These are phyloP conservation scores for Aspergillus pseudoglaucus DNA, from an alignment of 2,329 filamentous ascomycete genomes.

Conservation along the genomic window DNA sequence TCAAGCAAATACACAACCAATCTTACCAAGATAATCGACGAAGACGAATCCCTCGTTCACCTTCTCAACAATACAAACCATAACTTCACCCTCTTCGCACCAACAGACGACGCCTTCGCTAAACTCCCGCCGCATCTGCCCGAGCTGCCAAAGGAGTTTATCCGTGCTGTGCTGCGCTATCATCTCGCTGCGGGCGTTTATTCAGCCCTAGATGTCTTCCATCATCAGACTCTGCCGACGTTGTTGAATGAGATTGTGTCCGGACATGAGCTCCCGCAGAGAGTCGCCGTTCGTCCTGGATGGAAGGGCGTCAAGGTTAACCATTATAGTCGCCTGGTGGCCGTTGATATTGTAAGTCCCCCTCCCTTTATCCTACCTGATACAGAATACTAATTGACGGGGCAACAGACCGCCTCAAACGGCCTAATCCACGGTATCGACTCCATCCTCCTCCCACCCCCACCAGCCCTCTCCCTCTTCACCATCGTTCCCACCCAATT, in stretches of 20 bases:
- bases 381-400: background rate
- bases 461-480: constrained; percentile 58
- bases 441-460: constrained; percentile 69
- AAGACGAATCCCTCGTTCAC: constrained; percentile 65
- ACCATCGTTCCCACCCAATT: constrained; percentile 62
- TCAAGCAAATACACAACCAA: constrained; percentile 68
- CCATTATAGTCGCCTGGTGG: constrained; percentile 66
- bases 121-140: constrained; percentile 47
- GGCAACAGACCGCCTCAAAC: constrained; percentile 59
- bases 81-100: constrained; percentile 69
- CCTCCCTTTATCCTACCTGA: background rate
- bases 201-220: constrained; percentile 59
- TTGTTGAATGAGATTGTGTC: constrained; percentile 54
- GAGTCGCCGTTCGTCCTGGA: constrained; percentile 62
- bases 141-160: constrained; percentile 62
- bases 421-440: constrained; percentile 75
- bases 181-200: constrained; percentile 66
- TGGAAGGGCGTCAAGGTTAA: constrained; percentile 64
- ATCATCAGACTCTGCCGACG: constrained; percentile 68
- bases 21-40: constrained; percentile 67
- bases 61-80: constrained; percentile 67
- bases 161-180: constrained; percentile 66
- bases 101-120: constrained; percentile 69
- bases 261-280: constrained; percentile 58
- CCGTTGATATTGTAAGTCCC: constrained; percentile 57